Conservation (phyloP, 805 yeast species). For the Sugiyamaella lignohabitans region DNA sequence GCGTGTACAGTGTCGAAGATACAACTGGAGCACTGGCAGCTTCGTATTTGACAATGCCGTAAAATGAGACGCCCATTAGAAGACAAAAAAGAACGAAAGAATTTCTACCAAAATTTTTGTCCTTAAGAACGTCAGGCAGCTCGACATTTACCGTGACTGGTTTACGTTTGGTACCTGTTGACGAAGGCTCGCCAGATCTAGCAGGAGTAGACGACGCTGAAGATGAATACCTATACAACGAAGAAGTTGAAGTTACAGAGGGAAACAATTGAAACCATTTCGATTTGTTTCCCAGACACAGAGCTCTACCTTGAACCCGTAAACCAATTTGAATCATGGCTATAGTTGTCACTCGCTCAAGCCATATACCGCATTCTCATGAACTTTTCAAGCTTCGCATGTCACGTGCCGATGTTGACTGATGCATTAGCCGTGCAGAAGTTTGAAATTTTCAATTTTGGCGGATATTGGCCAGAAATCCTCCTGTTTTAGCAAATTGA, state of each 20-base stretch:
- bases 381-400: too few relatives aligned
- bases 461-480: too few relatives aligned
- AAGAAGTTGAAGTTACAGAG: too few relatives aligned
- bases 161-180: conserved; percentile 6
- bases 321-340: conserved; percentile 4
- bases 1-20: conserved; percentile 74
- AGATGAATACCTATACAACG: not conserved
- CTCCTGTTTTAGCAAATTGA: too few relatives aligned
- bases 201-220: not conserved
- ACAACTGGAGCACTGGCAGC: conserved; percentile 85
- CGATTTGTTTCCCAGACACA: too few relatives aligned
- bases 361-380: too few relatives aligned
- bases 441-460: too few relatives aligned
- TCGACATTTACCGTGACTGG: conserved; percentile 64
- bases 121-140: conserved; percentile 52
- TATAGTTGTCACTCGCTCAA: conserved; percentile 2
- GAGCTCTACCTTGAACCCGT: not conserved
- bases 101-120: conserved; percentile 43
- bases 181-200: not conserved
- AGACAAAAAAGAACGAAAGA: conserved; percentile 51
- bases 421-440: too few relatives aligned
- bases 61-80: conserved; percentile 48
- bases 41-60: conserved; percentile 84
- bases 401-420: too few relatives aligned
- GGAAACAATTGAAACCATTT: too few relatives aligned